Evolutionary conservation across 495 filamentous ascomycete species (phyloP).

Genomic region (Viridothelium virens): DNA sequence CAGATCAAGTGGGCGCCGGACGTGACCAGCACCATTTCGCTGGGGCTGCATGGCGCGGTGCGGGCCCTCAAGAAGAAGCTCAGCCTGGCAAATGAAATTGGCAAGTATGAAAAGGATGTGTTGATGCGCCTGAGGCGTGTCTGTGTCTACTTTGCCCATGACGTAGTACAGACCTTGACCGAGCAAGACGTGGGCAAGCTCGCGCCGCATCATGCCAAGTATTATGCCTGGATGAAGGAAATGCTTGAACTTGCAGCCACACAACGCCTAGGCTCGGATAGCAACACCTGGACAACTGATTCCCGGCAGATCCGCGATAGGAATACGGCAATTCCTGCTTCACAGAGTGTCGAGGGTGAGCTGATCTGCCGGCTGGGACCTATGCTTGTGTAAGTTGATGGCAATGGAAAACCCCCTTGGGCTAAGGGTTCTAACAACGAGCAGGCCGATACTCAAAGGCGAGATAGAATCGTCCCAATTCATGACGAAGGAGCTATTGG

Average conservation of each 20-base stretch:
- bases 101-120: conserved; percentile 1
- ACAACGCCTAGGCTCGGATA: background rate
- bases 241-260: background rate
- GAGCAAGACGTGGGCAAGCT: background rate
- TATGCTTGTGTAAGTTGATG: conserved; percentile 1
- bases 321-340: background rate
- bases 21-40: background rate
- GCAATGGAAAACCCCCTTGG: background rate
- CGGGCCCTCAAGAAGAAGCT: background rate
- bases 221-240: background rate
- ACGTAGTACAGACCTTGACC: background rate
- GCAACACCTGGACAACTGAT: background rate
- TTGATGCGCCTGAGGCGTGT: background rate
- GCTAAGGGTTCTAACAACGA: background rate
- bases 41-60: background rate
- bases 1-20: background rate
- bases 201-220: background rate
- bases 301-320: background rate
- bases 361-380: background rate
- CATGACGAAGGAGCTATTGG: conserved; percentile 13
- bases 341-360: background rate
- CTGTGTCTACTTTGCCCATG: background rate
- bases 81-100: background rate
- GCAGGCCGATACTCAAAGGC: background rate
- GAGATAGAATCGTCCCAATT: background rate